Conservation (phyloP, 2,329 filamentous ascomycete genomes). For the Pestalotiopsis sp. region DNA sequence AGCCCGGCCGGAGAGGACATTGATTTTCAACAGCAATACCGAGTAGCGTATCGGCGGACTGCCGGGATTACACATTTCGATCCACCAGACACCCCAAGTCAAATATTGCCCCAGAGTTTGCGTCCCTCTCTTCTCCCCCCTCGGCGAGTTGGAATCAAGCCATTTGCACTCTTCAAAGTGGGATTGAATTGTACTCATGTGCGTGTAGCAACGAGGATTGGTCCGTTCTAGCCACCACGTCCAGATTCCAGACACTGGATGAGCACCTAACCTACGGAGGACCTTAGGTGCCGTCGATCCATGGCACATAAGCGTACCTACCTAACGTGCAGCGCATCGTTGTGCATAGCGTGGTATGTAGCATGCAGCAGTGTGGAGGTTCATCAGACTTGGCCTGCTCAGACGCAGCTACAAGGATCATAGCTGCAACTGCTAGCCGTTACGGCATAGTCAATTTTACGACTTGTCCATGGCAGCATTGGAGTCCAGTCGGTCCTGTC, state of each 20-base stretch:
- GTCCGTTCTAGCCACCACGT: neutral
- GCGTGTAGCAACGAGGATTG: neutral
- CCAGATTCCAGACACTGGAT: neutral
- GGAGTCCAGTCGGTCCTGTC: neutral
- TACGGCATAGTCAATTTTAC: constrained; percentile 24
- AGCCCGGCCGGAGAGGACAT: too few species aligned
- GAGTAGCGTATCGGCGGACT: too few species aligned
- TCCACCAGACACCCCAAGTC: too few species aligned
- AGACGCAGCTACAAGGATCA: constrained; percentile 17
- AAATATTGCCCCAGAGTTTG: too few species aligned
- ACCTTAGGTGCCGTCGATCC: neutral
- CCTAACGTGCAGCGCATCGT: constrained; percentile 10
- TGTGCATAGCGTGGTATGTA: constrained; percentile 5
- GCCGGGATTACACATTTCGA: too few species aligned
- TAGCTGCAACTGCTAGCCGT: constrained; percentile 31
- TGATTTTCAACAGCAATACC: too few species aligned
- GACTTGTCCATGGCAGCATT: constrained; percentile 13
- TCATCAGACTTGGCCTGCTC: constrained; percentile 2
- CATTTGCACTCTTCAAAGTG: neutral
- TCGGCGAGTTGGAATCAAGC: neutral
- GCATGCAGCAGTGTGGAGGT: constrained; percentile 5
- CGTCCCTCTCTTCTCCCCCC: neutral
- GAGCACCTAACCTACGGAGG: neutral
- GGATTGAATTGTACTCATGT: neutral
- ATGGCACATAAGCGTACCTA: constrained; percentile 1